These are phyloP conservation scores for Aspergillus bertholletiae DNA, from an alignment of 495 filamentous ascomycete species.

Conservation along the genomic window DNA sequence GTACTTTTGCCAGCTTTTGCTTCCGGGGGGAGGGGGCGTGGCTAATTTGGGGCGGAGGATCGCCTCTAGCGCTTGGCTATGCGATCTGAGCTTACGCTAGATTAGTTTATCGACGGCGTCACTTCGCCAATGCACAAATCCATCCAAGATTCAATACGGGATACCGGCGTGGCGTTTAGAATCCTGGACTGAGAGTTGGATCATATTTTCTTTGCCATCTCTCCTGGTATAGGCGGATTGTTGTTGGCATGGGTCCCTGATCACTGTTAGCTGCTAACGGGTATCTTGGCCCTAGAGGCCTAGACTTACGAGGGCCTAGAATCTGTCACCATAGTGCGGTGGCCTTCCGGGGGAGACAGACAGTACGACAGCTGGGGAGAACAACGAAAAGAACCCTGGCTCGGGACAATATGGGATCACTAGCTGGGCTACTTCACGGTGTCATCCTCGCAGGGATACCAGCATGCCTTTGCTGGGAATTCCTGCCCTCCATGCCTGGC, in stretches of 20 bases:
- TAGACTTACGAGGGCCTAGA: not conserved
- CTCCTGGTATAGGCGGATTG: not conserved
- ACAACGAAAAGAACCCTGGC: not conserved
- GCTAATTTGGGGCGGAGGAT: slow-evolving; percentile 2
- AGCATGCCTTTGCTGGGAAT: not conserved
- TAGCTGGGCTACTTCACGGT: not conserved
- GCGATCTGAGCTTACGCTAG: slow-evolving; percentile 9
- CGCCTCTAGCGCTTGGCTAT: slow-evolving; percentile 3
- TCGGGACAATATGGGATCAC: not conserved
- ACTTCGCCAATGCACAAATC: not conserved
- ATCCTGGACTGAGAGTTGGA: not conserved
- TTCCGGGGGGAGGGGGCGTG: not conserved
- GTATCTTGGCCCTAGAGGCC: not conserved
- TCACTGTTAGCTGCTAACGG: not conserved
- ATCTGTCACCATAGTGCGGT: not conserved
- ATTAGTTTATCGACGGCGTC: slow-evolving; percentile 10
- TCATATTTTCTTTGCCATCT: not conserved
- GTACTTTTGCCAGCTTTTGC: slow-evolving; percentile 8
- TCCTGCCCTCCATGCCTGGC: too few relatives aligned
- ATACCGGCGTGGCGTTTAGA: not conserved
- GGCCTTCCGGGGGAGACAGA: not conserved
- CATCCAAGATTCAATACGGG: not conserved
- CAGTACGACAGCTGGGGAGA: not conserved
- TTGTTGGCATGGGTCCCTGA: not conserved
- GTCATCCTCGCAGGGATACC: not conserved